Base-by-base conservation (phyloP, 192 early-diverging fungal species). In the Entrophospora sp. region DNA sequence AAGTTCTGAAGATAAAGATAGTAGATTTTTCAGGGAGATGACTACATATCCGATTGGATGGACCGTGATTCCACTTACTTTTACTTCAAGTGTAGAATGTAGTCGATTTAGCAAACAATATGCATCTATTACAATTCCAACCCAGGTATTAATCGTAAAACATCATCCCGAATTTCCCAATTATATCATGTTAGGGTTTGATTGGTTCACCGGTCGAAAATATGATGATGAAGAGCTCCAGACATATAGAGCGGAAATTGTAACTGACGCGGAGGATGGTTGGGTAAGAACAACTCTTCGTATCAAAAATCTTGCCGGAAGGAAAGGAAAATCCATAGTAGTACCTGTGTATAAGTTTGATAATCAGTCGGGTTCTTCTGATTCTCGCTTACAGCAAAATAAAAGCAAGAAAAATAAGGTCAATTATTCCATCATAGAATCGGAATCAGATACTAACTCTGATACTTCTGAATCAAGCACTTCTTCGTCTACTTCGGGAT, bases 401-500 rank as follows among this genome's bases (percentile, higher is more conserved):
- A n/a, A n/a, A n/a, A n/a, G n/a, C n/a, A n/a, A n/a, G n/a, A n/a
- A n/a, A n/a, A n/a, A n/a, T n/a, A n/a, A n/a, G n/a, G n/a, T n/a
- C n/a, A n/a, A n/a, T n/a, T n/a, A n/a, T n/a, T n/a, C n/a, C n/a
- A n/a, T n/a, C n/a, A n/a, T n/a, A n/a, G n/a, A n/a, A n/a, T n/a
- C n/a, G n/a, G n/a, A n/a, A n/a, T n/a, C n/a, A n/a, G n/a, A n/a
- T n/a, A n/a, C n/a, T n/a, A n/a, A n/a, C n/a, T 56, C 53, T 56
- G 53, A 56, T 56, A 56, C 18, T 56, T 56, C 53, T 56, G 53
- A 56, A 56, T 56, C 53, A 34, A 56, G 53, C 53, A 56, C 53
- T 56, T 34, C 28, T 56, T 56, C 45, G 18, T 48, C 53, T 56
- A 56, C 28, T 56, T 56, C 53, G 53, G 53, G 53, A 56, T 56